Evolutionary conservation across 345 rosid genomes (phyloP), one percentile per base, ranked within the genome.

Genomic region (Microcos paniculata): DNA sequence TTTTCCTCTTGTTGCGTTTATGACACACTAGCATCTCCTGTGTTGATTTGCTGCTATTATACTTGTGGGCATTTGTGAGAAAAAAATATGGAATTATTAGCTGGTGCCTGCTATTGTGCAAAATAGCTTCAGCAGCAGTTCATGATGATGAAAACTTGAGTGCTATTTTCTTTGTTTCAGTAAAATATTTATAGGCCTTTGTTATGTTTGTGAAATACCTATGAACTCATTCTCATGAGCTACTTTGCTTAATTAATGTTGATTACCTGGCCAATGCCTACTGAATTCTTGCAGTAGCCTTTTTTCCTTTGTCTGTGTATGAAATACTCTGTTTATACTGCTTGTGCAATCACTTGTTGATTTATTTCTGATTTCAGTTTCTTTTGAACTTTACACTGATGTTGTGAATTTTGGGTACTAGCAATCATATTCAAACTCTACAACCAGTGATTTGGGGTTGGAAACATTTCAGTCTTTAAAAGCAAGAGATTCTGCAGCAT

Each of bases 401-500:
- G 23, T 62, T 30, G 43, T 42, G 15, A 66, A n/a, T 35, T 52
- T 73, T 58, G 69, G 59, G 38, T 74, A 51, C 46, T 76, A 86
- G 87, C 75, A 66, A 45, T 43, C 76, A 33, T 71, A 76, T 48
- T 40, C 77, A 4, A 84, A 52, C 45, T 33, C 81, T 70, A 23
- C 68, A 19, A 77, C 81, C 13, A 71, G 30, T 43, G 79, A 79
- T 55, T 46, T 76, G 30, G 77, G 80, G 76, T 46, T 73, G 71
- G 73, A 45, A 0, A 19, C 57, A 73, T 55, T 52, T 45, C 82
- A 79, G 51, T 77, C 88, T 76, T 57, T 69, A 26, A 62, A 52
- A 64, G 55, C 43, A 21, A 65, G 75, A 76, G 74, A 78, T 30
- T 61, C 84, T 66, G 69, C 83, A 28, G 23, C 80, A 33, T 82